Conservation (phyloP, 176 grass and related monocot species). For the Aegilops umbellulata region DNA sequence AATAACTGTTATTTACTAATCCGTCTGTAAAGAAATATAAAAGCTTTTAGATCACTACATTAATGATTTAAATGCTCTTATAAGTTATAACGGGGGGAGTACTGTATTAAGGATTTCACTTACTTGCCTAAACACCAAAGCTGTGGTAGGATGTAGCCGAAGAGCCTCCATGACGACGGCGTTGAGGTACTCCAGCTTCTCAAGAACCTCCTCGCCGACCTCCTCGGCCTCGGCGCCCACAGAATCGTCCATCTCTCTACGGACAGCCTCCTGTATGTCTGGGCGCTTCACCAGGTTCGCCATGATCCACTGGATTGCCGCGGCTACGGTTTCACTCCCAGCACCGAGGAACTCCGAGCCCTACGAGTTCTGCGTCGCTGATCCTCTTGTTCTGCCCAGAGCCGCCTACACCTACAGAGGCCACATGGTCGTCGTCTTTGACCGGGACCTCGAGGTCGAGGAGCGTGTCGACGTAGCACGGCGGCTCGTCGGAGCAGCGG, state of each 20-base stretch:
- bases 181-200: background rate
- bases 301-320: conserved; percentile 18
- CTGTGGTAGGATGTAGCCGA: background rate
- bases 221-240: background rate
- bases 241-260: background rate
- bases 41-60: too few species aligned
- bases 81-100: too few species aligned
- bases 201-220: conserved; percentile 5
- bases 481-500: background rate
- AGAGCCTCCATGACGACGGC: too few species aligned
- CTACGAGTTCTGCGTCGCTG: conserved; percentile 4
- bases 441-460: background rate
- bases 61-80: too few species aligned
- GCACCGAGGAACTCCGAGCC: conserved; percentile 25
- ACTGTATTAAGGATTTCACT: too few species aligned
- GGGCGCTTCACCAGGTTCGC: conserved; percentile 1
- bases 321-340: background rate
- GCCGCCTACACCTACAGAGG: background rate
- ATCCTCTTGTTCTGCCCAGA: background rate
- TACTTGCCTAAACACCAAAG: background rate
- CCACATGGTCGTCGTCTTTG: background rate
- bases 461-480: conserved; percentile 16
- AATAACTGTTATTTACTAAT: too few species aligned
- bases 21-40: too few species aligned
- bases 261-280: background rate